Evolutionary conservation across 2,329 filamentous ascomycete genomes (phyloP), one percentile per base, ranked within the genome.

Genomic region (Diaporthe sp.): DNA sequence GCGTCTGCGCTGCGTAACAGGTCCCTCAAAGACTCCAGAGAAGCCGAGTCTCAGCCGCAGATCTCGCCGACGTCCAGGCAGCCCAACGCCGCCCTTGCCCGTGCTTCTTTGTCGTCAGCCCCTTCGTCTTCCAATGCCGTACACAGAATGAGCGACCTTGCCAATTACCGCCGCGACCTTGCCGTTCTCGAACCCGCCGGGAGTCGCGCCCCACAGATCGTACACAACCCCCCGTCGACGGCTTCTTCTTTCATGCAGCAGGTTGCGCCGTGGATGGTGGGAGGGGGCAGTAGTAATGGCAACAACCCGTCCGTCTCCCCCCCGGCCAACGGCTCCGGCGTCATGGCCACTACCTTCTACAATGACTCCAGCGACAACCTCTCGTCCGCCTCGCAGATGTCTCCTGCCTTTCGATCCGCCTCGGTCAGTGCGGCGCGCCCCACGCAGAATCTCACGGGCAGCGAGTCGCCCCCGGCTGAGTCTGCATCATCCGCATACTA

Each of bases 311-410:
- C 85, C 73, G 80, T 81, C 63, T 81, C 82, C 72, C 82, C 85
- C 75, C 83, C 81, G 68, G 83, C 81, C 80, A 82, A 78, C 70
- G 63, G 78, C 78, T 70, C 65, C 49, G 77, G 80, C 77, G 78
- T 80, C 51, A 84, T 87, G 81, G 82, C 85, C 51, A 90, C 88
- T 65, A 93, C 88, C 82, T 95, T 95, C 84, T 94, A 91, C 85
- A 92, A 95, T 83, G 92, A 95, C 81, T 94, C 93, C 47, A 93
- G 89, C 85, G 94, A 96, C 81, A 93, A 92, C 81, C 81, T 93
- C 72, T 91, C 90, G 17, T 81, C 87, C 34, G 83, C 84, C 44
- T 92, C 91, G 42, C 95, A 95, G 80, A 85, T 94, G 72, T 95
- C 94, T 44, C 92, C 94, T 1, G 90, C 91, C 73, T 92, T 93